Evolutionary conservation across 805 yeast species (phyloP).

Genomic region (Teunomyces cretensis): DNA sequence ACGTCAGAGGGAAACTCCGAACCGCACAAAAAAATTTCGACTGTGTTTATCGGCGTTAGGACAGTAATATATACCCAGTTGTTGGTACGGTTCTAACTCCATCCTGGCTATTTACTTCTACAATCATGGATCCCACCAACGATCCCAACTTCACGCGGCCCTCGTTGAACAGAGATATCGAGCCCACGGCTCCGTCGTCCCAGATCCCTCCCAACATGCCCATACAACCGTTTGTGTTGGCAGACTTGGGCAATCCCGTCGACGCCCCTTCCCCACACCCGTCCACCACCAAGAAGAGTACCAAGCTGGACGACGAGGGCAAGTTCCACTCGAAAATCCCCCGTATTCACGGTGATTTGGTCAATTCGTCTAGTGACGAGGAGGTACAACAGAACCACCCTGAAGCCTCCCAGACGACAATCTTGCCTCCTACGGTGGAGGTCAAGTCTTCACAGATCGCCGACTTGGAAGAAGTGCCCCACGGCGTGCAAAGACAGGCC

Average conservation of each 20-base stretch:
- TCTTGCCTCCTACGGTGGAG: constrained; percentile 43
- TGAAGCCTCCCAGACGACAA: constrained; percentile 10
- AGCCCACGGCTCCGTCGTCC: constrained; percentile 66
- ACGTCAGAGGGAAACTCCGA: neutral
- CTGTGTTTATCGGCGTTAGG: neutral
- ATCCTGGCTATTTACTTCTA: neutral
- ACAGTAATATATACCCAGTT: neutral
- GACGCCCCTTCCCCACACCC: constrained; percentile 73
- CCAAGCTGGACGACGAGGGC: constrained; percentile 9
- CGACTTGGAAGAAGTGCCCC: constrained; percentile 95
- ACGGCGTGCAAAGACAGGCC: constrained; percentile 89
- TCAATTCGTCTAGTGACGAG: constrained; percentile 45
- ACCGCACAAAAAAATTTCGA: neutral
- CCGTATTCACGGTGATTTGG: constrained; percentile 54
- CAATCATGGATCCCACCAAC: constrained; percentile 85
- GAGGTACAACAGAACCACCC: neutral
- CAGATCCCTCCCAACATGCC: constrained; percentile 74
- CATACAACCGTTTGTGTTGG: constrained; percentile 74
- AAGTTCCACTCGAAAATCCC: constrained; percentile 46
- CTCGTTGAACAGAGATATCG: constrained; percentile 57
- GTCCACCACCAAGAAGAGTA: constrained; percentile 14
- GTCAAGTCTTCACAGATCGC: constrained; percentile 70
- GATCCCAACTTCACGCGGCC: constrained; percentile 92
- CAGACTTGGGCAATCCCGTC: constrained; percentile 66
- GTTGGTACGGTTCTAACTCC: neutral